Base-by-base conservation (phyloP, 1,139 yeast genomes). In the Lodderomyces metapsilosis region DNA sequence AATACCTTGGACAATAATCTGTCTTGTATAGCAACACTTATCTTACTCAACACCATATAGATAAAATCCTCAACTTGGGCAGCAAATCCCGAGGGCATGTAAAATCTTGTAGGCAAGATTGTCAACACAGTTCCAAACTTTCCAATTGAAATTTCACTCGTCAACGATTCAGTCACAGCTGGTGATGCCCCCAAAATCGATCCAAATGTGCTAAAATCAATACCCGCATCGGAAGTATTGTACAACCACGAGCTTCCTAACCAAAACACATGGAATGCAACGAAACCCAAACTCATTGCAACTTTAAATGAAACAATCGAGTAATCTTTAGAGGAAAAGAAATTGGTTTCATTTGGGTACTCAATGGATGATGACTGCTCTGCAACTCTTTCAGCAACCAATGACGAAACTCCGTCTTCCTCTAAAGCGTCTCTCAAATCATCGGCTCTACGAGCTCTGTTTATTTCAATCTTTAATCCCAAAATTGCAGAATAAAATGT, bases 401-500 rank as follows among this genome's bases (percentile, higher is more conserved):
- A 68, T 42, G 81, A 81, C 36, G 88, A 77, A 33, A 92, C 79
- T 17, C 98, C 98, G 55, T 94, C 98, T 61, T 92, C 98, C 66
- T 91, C 96, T 52, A 92, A 72, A 17, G 89, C 92, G 52, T 80
- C 82, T 57, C 86, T 83, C 58, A 91, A 78, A 44, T 82, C 79
- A 46, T 89, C 84, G 39, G 92, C 86, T 52, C 91, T 82, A 64
- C 92, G 88, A 46, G 95, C 95, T 50, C 89, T 76, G 58, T 82
- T 82, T 58, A 92, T 88, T 64, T 94, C 98, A 34, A 94, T 81
- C 64, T 92, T 92, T 62, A 92, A 76, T 1, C 96, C 84, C 52
- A 92, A 76, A 40, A 89, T 80, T 2, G 97, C 92, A 11, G 95
- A 75, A 62, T 76, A 92, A 62, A 91, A 91, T 2, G 98, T 88